A percentile compares a stretch with the other conserved stretches of the same genome.
These are phyloP conservation scores for Lentinus tigrinus DNA, from an alignment of 768 basidiomycete species.

Conservation along the genomic window DNA sequence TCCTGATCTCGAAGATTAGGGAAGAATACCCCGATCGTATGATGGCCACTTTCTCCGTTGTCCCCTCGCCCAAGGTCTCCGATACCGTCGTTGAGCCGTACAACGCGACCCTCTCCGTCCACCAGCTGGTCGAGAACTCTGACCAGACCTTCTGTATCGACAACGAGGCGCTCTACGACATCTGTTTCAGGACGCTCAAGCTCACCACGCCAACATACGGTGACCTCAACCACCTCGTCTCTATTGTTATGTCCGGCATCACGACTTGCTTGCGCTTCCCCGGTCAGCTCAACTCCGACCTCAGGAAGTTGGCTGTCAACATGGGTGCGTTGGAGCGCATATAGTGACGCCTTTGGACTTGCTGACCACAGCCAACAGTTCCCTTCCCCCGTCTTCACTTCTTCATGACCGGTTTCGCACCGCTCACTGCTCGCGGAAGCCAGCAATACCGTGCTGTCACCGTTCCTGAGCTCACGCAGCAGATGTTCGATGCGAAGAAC, in stretches of 20 bases:
- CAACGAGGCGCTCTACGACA: conserved; percentile 98
- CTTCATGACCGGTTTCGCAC: conserved; percentile 97
- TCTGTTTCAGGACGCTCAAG: conserved; percentile 98
- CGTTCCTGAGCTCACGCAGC: conserved; percentile 95
- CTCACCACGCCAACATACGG: conserved; percentile 94
- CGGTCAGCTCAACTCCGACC: conserved; percentile 98
- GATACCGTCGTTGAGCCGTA: conserved; percentile 99
- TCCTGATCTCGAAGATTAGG: conserved; percentile 97
- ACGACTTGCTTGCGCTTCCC: conserved; percentile 99
- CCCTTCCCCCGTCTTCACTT: conserved; percentile 99
- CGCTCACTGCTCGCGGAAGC: conserved; percentile 90
- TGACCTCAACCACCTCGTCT: conserved; percentile 97
- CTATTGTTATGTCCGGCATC: conserved; percentile 97
- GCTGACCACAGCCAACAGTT: conserved; percentile 44
- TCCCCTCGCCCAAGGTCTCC: conserved; percentile 95
- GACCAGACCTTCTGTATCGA: conserved; percentile 99
- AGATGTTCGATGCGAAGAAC: conserved; percentile 99
- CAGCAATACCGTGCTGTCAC: conserved; percentile 96
- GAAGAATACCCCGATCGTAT: conserved; percentile 99
- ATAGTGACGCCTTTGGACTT: neutral
- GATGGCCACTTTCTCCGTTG: conserved; percentile 99
- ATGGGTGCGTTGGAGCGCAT: conserved; percentile 64
- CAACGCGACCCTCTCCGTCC: conserved; percentile 97
- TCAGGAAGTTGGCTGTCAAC: conserved; percentile 98
- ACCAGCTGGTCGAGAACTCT: conserved; percentile 99